A percentile compares a stretch with the other conserved stretches of the same genome.
phyloP scores from a whole-genome alignment of 2,329 filamentous ascomycete genomes.

The Monilinia aucupariae region DNA sequence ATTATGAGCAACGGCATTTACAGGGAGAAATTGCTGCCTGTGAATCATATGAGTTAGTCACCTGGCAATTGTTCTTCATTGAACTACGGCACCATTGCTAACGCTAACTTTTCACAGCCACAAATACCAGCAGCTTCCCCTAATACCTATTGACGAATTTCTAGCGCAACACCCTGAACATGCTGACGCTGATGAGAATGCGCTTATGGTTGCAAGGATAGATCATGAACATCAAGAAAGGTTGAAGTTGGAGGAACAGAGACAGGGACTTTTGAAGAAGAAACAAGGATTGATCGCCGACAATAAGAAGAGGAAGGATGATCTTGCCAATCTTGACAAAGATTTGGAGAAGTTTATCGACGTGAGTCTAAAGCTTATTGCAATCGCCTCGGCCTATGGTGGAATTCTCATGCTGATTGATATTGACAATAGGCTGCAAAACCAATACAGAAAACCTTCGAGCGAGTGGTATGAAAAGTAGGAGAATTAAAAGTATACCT shows the following conservation, averaged over 20 bases:
- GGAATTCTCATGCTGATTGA: conserved; percentile 12
- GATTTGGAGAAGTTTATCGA: conserved; percentile 93
- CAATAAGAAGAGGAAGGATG: conserved; percentile 91
- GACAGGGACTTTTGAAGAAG: conserved; percentile 68
- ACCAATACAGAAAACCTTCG: conserved; percentile 80
- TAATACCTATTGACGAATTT: conserved; percentile 81
- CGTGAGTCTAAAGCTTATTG: conserved; percentile 43
- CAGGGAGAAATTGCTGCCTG: conserved; percentile 86
- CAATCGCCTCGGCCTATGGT: not conserved
- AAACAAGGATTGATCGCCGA: conserved; percentile 65
- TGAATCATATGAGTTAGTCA: conserved; percentile 81
- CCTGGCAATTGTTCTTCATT: not conserved
- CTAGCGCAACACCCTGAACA: conserved; percentile 70
- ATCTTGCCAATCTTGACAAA: conserved; percentile 83
- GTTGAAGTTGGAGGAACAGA: conserved; percentile 76
- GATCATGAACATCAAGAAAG: conserved; percentile 84
- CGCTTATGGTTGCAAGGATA: conserved; percentile 84
- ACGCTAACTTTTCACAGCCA: conserved; percentile 50
- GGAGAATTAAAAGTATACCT: not conserved
- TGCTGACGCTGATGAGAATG: conserved; percentile 64
- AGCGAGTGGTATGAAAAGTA: conserved; percentile 52
- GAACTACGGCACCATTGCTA: conserved; percentile 2
- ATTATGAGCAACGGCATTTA: conserved; percentile 91
- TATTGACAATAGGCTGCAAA: conserved; percentile 61
- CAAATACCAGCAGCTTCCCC: conserved; percentile 77